phyloP scores from a whole-genome alignment of 257 asterid genomes.

The Haberlea rhodopensis region DNA sequence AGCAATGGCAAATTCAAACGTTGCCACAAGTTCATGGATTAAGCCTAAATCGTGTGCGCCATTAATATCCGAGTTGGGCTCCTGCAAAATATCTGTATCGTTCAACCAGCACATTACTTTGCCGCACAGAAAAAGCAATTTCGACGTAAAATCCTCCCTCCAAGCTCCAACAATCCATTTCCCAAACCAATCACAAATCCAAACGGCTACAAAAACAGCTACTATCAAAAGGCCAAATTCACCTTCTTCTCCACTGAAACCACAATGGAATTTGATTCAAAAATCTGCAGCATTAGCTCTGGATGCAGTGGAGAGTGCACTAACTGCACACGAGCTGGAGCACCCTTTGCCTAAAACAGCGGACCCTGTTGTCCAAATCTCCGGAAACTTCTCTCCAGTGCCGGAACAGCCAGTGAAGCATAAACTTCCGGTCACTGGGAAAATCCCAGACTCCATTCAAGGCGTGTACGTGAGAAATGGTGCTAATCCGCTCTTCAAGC shows the following conservation, averaged over 20 bases:
- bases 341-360: constrained; percentile 14
- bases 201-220: background rate
- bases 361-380: constrained; percentile 18
- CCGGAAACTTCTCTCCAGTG: constrained; percentile 21
- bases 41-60: background rate
- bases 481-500: constrained; percentile 19
- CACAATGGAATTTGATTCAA: constrained; percentile 15
- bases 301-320: constrained; percentile 7
- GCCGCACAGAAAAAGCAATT: background rate
- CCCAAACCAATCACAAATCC: background rate
- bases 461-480: constrained; percentile 27
- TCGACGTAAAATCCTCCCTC: background rate
- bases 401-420: constrained; percentile 10
- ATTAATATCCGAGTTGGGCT: background rate
- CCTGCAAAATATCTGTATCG: background rate
- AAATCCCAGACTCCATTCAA: constrained; percentile 6
- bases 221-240: background rate
- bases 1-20: background rate
- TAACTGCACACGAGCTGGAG: background rate
- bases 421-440: constrained; percentile 9
- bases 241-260: background rate
- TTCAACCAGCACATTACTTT: background rate
- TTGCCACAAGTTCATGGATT: background rate
- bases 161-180: background rate
- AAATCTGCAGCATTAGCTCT: background rate